Base-by-base conservation (phyloP, 2,329 filamentous ascomycete genomes). In the Sclerotinia minor region DNA sequence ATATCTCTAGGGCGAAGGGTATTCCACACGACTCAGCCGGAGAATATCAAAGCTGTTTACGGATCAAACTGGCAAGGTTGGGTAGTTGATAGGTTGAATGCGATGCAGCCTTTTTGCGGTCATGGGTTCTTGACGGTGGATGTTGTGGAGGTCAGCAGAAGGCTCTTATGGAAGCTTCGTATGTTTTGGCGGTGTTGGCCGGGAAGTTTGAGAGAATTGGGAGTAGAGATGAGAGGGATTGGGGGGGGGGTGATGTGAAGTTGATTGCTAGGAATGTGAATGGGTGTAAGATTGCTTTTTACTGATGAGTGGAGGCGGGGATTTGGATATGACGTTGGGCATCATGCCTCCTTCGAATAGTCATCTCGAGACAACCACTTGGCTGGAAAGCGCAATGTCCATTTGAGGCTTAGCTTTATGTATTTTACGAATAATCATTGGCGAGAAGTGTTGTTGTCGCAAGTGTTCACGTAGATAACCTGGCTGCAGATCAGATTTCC, bases 401-500 rank as follows among this genome's bases (percentile, higher is more conserved):
- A 45, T 45, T 45, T 38, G 35, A 38, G 32, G 32, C 32, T 35
- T 35, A 35, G 32, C 32, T 6, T 35, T 6, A 35, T 35, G 32
- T 35, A 35, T 7, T 35, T 35, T 35, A 35, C 8, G 32, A 7
- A 35, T 35, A 35, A 35, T 35, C 5, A 35, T 35, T 35, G 3
- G 5, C 5, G 32, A 6, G 32, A 35, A 35, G 32, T 35, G 32
- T 35, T 7, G n/a, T 29, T 63, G 2, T 50, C 2, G 32, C 59
- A 63, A n/a, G n/a, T 24, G 26, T 7, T 24, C 32, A 38, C 59
- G 5, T 4, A 13, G 15, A 63, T 21, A 5, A 11, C 2, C 24
- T 63, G 59, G n/a, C 2, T 24, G 45, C 59, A 7, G 32, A 63
- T 49, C 17, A 63, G 45, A 26, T n/a, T 50, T 63, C 32, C 13